Conservation (phyloP, 441 rosid genomes). For the Bruguiera hainesii region DNA sequence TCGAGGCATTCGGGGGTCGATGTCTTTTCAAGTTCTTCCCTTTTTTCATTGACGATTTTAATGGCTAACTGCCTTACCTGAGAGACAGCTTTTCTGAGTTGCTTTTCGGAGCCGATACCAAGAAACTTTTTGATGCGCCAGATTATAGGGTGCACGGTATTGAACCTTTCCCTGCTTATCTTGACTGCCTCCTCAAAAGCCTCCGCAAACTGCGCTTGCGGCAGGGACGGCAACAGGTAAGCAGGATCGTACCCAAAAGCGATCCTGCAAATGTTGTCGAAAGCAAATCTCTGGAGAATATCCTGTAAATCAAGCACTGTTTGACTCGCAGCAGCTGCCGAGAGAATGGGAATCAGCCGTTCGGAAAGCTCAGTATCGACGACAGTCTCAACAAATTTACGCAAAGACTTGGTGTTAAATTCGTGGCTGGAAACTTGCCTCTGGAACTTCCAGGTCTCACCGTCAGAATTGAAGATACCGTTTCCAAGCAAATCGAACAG, state of each 20-base stretch:
- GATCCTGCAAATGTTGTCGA: constrained; percentile 61
- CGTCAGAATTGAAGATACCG: constrained; percentile 63
- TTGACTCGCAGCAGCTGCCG: constrained; percentile 21
- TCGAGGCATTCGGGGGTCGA: constrained; percentile 35
- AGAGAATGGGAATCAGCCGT: constrained; percentile 49
- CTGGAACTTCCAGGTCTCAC: constrained; percentile 61
- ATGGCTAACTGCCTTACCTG: constrained; percentile 50
- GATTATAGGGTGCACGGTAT: constrained; percentile 7
- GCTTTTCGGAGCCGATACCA: constrained; percentile 45
- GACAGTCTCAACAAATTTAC: constrained; percentile 49
- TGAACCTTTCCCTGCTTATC: constrained; percentile 36
- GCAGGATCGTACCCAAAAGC: constrained; percentile 64
- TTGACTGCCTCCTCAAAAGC: constrained; percentile 52
- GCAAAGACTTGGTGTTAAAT: constrained; percentile 57
- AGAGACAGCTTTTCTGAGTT: constrained; percentile 32
- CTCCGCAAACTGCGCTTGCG: constrained; percentile 35
- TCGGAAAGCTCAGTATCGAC: constrained; percentile 48
- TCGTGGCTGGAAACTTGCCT: constrained; percentile 66
- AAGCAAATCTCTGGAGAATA: constrained; percentile 56
- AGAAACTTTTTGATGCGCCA: constrained; percentile 54
- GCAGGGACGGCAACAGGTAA: constrained; percentile 40
- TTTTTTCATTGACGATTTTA: constrained; percentile 46
- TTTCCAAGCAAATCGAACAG: constrained; percentile 55
- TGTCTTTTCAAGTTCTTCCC: constrained; percentile 28
- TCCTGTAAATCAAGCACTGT: constrained; percentile 52